Conservation (phyloP, 352 stramenopile genomes). For the Globisporangium irregulare region DNA sequence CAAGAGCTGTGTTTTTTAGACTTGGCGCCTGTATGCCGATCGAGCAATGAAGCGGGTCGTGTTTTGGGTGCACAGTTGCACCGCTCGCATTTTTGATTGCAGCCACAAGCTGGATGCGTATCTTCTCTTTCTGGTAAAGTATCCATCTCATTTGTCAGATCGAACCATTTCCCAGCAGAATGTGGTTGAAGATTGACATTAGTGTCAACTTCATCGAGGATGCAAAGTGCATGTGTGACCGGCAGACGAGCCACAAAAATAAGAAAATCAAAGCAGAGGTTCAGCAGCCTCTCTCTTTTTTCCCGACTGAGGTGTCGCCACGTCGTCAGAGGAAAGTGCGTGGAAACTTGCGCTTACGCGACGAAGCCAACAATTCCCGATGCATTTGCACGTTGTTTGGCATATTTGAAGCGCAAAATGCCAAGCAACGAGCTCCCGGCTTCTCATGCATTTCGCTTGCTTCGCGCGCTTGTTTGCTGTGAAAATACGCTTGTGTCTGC, state of each 20-base stretch:
- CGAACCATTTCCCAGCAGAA: neutral
- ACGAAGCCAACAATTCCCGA: conserved; percentile 1
- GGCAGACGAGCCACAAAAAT: conserved; percentile 8
- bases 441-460: neutral
- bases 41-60: neutral
- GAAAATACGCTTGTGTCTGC: neutral
- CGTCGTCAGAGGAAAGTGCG: neutral
- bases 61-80: conserved; percentile 6
- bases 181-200: neutral
- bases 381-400: neutral
- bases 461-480: neutral
- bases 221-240: neutral
- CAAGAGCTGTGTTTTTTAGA: conserved; percentile 9
- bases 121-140: conserved; percentile 5
- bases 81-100: neutral
- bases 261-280: conserved; percentile 1
- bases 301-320: neutral
- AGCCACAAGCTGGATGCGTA: neutral
- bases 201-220: neutral
- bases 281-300: neutral
- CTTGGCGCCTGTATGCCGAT: neutral
- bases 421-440: neutral
- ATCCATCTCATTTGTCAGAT: neutral
- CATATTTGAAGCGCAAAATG: neutral
- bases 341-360: conserved; percentile 5